These are phyloP conservation scores for Pneumocystis murina DNA, from an alignment of 1,139 yeast genomes.

Conservation along the genomic window DNA sequence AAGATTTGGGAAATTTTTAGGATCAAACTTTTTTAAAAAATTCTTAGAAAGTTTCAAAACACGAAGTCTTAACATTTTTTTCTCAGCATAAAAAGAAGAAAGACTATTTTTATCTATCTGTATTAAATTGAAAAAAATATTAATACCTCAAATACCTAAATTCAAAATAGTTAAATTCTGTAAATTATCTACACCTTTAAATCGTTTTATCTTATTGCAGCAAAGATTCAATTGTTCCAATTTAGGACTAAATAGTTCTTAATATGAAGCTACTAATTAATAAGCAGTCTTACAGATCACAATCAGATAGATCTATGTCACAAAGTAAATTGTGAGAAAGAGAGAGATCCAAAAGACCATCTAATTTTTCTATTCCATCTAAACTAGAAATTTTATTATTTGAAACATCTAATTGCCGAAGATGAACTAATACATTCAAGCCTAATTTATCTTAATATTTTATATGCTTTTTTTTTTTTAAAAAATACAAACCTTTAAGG, in stretches of 20 bases:
- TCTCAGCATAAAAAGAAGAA: slow-evolving; percentile 5
- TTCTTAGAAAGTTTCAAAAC: slow-evolving; percentile 13
- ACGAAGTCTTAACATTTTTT: slow-evolving; percentile 13
- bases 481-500: slow-evolving; percentile 11
- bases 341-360: slow-evolving; percentile 21
- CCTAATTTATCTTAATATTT: slow-evolving; percentile 17
- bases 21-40: slow-evolving; percentile 10
- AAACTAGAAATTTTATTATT: slow-evolving; percentile 19
- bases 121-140: not conserved
- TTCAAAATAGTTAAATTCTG: slow-evolving; percentile 12
- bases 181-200: slow-evolving; percentile 18
- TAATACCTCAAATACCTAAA: slow-evolving; percentile 8
- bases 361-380: slow-evolving; percentile 20
- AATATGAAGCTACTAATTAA: not conserved
- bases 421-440: slow-evolving; percentile 20
- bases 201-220: slow-evolving; percentile 18
- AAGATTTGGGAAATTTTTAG: slow-evolving; percentile 16
- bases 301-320: slow-evolving; percentile 15
- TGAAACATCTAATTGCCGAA: slow-evolving; percentile 22
- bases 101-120: slow-evolving; percentile 12
- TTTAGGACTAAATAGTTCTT: slow-evolving; percentile 8
- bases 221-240: slow-evolving; percentile 19
- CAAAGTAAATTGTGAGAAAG: slow-evolving; percentile 19
- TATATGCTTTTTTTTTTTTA: not conserved
- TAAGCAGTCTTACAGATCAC: not conserved